phyloP scores from a whole-genome alignment of 371 early-diverging fungal species.

The Apophysomyces ossiformis region DNA sequence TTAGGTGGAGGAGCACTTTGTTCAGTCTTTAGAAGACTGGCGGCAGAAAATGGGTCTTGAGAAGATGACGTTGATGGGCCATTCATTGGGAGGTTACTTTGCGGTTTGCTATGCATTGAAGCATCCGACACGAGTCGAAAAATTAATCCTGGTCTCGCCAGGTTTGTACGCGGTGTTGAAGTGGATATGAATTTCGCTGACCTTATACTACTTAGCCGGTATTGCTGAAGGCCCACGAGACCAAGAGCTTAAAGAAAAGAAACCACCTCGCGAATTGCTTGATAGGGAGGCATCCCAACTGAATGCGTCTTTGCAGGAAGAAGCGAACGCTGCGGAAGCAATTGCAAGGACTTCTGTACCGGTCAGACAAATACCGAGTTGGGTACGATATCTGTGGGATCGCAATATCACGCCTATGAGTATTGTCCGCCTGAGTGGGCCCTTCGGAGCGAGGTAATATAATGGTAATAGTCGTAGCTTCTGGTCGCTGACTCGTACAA shows the following conservation, averaged over 20 bases:
- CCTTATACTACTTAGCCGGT: constrained; percentile 46
- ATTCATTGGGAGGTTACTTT: constrained; percentile 91
- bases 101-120: constrained; percentile 84
- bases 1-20: constrained; percentile 85
- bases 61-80: constrained; percentile 84
- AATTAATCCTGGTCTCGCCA: constrained; percentile 89
- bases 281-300: constrained; percentile 41
- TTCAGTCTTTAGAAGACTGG: constrained; percentile 93
- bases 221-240: constrained; percentile 57
- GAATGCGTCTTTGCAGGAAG: constrained; percentile 33
- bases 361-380: constrained; percentile 41
- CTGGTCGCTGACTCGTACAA: not conserved
- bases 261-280: constrained; percentile 33
- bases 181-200: not conserved
- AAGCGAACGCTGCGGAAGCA: constrained; percentile 29
- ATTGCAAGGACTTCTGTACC: constrained; percentile 15
- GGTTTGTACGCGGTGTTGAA: constrained; percentile 33
- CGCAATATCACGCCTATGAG: constrained; percentile 82
- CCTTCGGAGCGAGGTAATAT: constrained; percentile 74
- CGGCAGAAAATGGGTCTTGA: constrained; percentile 76
- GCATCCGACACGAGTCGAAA: constrained; percentile 88
- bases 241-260: constrained; percentile 20
- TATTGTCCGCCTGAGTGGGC: constrained; percentile 79
- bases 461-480: not conserved
- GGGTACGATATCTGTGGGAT: constrained; percentile 72